phyloP scores from a whole-genome alignment of 257 asterid genomes.

The Cruciata laevipes region DNA sequence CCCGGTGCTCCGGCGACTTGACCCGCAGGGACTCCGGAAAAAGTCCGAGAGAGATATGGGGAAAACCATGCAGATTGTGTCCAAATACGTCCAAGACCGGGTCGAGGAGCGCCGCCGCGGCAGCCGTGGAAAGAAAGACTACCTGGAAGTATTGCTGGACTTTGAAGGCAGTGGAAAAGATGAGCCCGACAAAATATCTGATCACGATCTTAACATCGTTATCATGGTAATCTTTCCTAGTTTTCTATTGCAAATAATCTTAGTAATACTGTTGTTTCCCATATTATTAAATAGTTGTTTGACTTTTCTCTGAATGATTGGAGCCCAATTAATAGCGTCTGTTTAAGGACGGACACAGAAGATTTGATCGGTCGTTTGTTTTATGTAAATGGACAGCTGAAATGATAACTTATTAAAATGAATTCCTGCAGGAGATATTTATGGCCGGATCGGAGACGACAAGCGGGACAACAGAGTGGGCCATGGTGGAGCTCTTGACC shows the following conservation, averaged over 20 bases:
- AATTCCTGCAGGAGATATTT: constrained; percentile 23
- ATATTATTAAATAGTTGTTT: too few species aligned
- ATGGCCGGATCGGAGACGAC: constrained; percentile 31
- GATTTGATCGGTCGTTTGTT: background rate
- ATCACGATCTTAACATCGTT: constrained; percentile 36
- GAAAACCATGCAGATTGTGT: constrained; percentile 22
- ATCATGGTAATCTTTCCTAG: constrained; percentile 31
- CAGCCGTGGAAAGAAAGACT: constrained; percentile 23
- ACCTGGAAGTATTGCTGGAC: constrained; percentile 48
- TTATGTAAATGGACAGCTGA: background rate
- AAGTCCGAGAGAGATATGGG: constrained; percentile 13
- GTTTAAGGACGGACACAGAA: too few species aligned
- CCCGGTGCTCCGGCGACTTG: constrained; percentile 24
- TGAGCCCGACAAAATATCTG: constrained; percentile 37
- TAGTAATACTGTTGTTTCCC: too few species aligned
- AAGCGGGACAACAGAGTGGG: constrained; percentile 30
- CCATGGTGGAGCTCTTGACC: constrained; percentile 28
- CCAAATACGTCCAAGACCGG: constrained; percentile 21
- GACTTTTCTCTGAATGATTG: background rate
- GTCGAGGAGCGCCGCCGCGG: constrained; percentile 4
- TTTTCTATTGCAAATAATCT: too few species aligned
- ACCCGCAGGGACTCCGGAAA: constrained; percentile 23
- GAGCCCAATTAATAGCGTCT: background rate
- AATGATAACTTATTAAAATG: background rate
- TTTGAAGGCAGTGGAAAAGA: constrained; percentile 29